These are phyloP conservation scores for Pythium apleroticum DNA, from an alignment of 352 stramenopile species.

Conservation along the genomic window DNA sequence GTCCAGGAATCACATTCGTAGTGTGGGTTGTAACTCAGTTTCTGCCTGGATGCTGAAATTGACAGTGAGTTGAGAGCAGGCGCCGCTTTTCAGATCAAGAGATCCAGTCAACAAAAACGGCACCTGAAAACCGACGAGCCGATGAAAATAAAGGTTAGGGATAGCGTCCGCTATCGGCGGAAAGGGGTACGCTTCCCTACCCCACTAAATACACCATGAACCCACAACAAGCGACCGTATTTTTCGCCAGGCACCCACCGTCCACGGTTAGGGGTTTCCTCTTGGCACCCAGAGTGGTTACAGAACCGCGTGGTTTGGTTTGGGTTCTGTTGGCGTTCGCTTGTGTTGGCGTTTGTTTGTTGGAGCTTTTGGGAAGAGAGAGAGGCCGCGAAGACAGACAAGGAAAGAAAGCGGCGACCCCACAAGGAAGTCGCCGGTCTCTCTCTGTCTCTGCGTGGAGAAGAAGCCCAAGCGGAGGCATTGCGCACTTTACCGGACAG, in stretches of 20 bases:
- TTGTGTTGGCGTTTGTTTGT: slow-evolving; percentile 7
- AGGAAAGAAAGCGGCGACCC: slow-evolving; percentile 2
- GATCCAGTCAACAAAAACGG: background rate
- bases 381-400: background rate
- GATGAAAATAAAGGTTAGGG: background rate
- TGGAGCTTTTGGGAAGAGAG: background rate
- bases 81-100: background rate
- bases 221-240: background rate
- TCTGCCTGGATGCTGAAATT: background rate
- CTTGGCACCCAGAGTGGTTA: slow-evolving; percentile 4
- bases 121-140: background rate
- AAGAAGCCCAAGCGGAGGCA: slow-evolving; percentile 3
- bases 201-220: background rate
- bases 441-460: slow-evolving; percentile 4
- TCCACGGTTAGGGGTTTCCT: background rate
- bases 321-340: background rate
- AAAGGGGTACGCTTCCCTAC: slow-evolving; percentile 4
- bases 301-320: background rate
- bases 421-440: background rate
- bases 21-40: slow-evolving; percentile 2
- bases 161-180: background rate
- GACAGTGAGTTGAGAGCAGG: background rate
- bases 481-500: slow-evolving; percentile 27
- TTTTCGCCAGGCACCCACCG: background rate
- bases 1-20: too few species aligned